A percentile compares a stretch with the other conserved stretches of the same genome.
These are phyloP conservation scores for Talaromyces piceae DNA, from an alignment of 2,329 filamentous ascomycete genomes.

Conservation along the genomic window DNA sequence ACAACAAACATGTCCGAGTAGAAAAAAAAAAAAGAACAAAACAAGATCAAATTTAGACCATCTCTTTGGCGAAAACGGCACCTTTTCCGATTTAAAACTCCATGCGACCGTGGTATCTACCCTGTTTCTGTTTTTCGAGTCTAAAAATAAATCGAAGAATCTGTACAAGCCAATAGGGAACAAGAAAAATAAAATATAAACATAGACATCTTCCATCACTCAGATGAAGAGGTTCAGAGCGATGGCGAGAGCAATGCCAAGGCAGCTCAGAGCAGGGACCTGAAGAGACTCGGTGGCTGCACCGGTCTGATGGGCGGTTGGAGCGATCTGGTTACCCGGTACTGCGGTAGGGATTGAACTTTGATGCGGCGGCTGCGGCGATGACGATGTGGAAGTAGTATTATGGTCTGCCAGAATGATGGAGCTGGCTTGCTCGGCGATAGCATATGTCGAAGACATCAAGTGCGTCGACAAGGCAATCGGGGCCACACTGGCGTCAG, in stretches of 20 bases:
- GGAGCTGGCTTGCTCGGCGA: constrained; percentile 24
- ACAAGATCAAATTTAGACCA: neutral
- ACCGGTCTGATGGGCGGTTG: neutral
- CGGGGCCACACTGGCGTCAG: constrained; percentile 22
- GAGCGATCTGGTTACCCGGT: neutral
- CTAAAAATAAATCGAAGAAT: neutral
- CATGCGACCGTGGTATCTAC: neutral
- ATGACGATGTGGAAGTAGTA: neutral
- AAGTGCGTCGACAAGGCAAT: constrained; percentile 26
- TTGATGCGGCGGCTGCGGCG: neutral
- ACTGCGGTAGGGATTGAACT: neutral
- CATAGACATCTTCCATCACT: neutral
- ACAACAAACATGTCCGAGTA: neutral
- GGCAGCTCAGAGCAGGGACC: neutral
- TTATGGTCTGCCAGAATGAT: constrained; percentile 22
- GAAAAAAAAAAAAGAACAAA: neutral
- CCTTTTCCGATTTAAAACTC: neutral
- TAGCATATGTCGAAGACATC: constrained; percentile 27
- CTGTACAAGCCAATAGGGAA: neutral
- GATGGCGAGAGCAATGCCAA: neutral
- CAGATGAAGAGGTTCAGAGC: neutral
- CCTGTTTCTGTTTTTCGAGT: neutral
- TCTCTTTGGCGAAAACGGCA: neutral
- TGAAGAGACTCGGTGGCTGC: neutral
- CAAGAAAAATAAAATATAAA: neutral